Evolutionary conservation across 768 basidiomycete species (phyloP).

Genomic region (Suillus hirtellus): DNA sequence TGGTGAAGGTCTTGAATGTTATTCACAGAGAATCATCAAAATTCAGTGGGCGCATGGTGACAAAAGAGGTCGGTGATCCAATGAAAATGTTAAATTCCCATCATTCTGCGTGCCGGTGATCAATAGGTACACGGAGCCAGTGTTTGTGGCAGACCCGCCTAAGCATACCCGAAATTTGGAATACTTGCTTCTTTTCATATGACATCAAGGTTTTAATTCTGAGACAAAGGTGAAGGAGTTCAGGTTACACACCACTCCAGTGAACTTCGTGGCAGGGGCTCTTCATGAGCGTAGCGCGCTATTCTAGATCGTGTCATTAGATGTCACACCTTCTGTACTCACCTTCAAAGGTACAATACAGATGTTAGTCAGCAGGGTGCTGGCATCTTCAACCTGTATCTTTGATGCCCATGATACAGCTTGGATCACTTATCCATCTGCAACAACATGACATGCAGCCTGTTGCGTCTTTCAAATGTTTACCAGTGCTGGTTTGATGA

Average conservation of each 20-base stretch:
- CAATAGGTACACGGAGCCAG: slow-evolving; percentile 87
- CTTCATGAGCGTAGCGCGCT: slow-evolving; percentile 98
- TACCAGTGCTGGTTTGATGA: slow-evolving; percentile 96
- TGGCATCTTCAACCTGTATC: slow-evolving; percentile 92
- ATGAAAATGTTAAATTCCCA: not conserved
- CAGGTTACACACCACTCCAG: slow-evolving; percentile 86
- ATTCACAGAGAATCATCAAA: slow-evolving; percentile 81
- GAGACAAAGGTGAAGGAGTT: slow-evolving; percentile 98
- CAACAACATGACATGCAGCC: slow-evolving; percentile 46
- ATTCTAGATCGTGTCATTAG: slow-evolving; percentile 93
- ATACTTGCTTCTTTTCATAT: not conserved
- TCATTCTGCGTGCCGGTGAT: not conserved
- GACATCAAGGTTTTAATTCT: slow-evolving; percentile 54
- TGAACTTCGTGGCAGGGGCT: slow-evolving; percentile 97
- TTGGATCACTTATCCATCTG: slow-evolving; percentile 79
- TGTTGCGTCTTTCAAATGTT: slow-evolving; percentile 72
- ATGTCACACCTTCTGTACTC: slow-evolving; percentile 93
- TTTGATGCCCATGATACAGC: slow-evolving; percentile 90
- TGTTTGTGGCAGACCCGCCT: slow-evolving; percentile 86
- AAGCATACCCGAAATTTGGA: slow-evolving; percentile 92
- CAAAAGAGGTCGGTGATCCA: slow-evolving; percentile 59
- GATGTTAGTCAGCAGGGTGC: slow-evolving; percentile 96
- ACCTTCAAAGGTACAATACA: slow-evolving; percentile 90
- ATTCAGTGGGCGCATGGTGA: slow-evolving; percentile 63
- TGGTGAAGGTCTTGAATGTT: slow-evolving; percentile 92